Conservation (phyloP, 2,329 filamentous ascomycete species). For the Zasmidium cellare region DNA sequence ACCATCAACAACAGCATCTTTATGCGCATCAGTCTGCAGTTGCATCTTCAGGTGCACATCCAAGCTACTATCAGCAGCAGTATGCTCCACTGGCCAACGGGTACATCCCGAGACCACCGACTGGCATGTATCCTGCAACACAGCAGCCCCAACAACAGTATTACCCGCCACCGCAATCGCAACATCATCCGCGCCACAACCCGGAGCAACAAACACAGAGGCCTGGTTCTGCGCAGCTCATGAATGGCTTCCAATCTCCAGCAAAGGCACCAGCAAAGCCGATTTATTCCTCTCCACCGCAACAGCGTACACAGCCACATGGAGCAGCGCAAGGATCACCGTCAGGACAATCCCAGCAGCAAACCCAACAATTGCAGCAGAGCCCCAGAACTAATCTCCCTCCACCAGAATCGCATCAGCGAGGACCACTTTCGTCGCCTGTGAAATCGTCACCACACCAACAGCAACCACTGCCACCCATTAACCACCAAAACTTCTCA, state of each 20-base stretch:
- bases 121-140: conserved; percentile 5
- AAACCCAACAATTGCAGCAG: conserved; percentile 18
- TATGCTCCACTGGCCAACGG: conserved; percentile 11
- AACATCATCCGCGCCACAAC: conserved; percentile 7
- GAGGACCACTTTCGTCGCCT: conserved; percentile 27
- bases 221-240: conserved; percentile 27
- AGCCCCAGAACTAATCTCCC: conserved; percentile 32
- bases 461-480: not conserved
- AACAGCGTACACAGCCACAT: conserved; percentile 15
- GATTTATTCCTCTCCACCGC: conserved; percentile 19
- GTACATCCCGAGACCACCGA: conserved; percentile 8
- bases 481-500: conserved; percentile 2
- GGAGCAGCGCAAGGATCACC: not conserved
- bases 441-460: conserved; percentile 31
- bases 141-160: conserved; percentile 15
- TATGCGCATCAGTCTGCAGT: conserved; percentile 36
- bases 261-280: conserved; percentile 23
- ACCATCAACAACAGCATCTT: conserved; percentile 33
- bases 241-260: conserved; percentile 34
- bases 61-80: conserved; percentile 16
- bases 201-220: conserved; percentile 15
- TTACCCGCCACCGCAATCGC: conserved; percentile 9
- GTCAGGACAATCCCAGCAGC: not conserved
- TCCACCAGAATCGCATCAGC: conserved; percentile 24
- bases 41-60: conserved; percentile 27